Base-by-base conservation (phyloP, 306 rosid genomes). In the Acacia crassicarpa region DNA sequence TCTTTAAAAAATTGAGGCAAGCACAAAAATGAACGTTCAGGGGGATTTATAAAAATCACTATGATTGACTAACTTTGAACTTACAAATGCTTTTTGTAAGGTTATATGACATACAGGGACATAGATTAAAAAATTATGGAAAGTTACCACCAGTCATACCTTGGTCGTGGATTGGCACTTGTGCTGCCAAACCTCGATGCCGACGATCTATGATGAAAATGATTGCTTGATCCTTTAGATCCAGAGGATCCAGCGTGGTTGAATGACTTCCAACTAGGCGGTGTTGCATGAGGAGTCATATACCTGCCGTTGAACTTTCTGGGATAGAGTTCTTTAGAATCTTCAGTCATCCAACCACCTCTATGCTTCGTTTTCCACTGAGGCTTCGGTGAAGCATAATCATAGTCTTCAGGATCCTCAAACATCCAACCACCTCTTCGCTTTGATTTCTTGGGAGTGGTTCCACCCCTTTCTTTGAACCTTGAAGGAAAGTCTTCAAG, bases 121-220 rank as follows among this genome's bases (percentile, higher is more conserved):
- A n/a, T 38, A 73, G 67, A 12, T 61, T 25, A 25, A 35, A 61
- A 16, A 35, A 49, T 75, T 33, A 38, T 30, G 35, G 33, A 58
- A 44, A 46, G 79, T 91, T 89, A 91, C 91, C 90, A 86, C 92
- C 92, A 61, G 56, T 78, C 79, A 74, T 88, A 76, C 65, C 91
- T 77, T 4, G 40, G 33, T 51, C 89, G 65, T 8, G 65, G 65
- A 72, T 82, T 88, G 20, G 62, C 67, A 62, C 81, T 73, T 33
- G 80, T 75, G 83, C 88, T 82, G 68, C 80, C 89, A 89, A 86
- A 93, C 88, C 94, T 90, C 11, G 88, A 83, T 6, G 87, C 86
- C 49, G 92, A 86, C 77, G 75, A 87, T 86, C 90, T 77, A 59
- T 79, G 87, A 46, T 77, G 84, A 80, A 41, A 85, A 56, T 73